Evolutionary conservation across 163 green algal species (phyloP).

Genomic region (Trebouxia gelatinosa): DNA sequence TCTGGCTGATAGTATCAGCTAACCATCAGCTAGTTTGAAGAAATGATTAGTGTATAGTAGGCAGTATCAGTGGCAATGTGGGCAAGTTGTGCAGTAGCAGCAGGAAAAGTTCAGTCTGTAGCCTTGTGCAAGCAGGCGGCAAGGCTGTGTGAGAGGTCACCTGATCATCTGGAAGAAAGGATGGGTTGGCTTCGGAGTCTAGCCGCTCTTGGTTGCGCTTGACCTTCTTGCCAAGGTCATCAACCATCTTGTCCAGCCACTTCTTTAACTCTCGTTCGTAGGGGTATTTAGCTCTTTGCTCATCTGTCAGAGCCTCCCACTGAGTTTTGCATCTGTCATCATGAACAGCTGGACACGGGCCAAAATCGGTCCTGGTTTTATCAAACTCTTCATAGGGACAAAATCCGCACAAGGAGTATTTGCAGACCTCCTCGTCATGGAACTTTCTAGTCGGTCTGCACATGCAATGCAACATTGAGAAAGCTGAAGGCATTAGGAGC

Average conservation of each 20-base stretch:
- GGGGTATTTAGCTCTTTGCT: conserved; percentile 32
- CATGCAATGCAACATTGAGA: too few species aligned
- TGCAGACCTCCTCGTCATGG: conserved; percentile 49
- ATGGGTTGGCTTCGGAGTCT: conserved; percentile 25
- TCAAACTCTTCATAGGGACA: conserved; percentile 59
- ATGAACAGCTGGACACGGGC: conserved; percentile 47
- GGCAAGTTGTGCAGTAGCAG: too few species aligned
- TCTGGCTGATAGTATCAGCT: too few species aligned
- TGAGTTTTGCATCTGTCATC: conserved; percentile 39
- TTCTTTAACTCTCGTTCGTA: conserved; percentile 50
- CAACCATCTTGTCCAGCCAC: conserved; percentile 49
- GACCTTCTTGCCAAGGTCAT: conserved; percentile 49
- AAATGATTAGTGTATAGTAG: too few species aligned
- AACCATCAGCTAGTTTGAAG: too few species aligned
- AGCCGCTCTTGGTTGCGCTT: conserved; percentile 45
- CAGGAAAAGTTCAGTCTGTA: too few species aligned
- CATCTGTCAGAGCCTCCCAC: conserved; percentile 49
- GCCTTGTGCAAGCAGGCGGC: too few species aligned
- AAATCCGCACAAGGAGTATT: conserved; percentile 50
- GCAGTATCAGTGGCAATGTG: too few species aligned
- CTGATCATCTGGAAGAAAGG: conserved; percentile 46
- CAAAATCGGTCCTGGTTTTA: conserved; percentile 54
- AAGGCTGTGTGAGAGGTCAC: too few species aligned
- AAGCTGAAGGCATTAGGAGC: too few species aligned
- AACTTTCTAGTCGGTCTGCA: conserved; percentile 26